phyloP scores from a whole-genome alignment of 176 grass and related monocot genomes.

The Triticum timopheevii region DNA sequence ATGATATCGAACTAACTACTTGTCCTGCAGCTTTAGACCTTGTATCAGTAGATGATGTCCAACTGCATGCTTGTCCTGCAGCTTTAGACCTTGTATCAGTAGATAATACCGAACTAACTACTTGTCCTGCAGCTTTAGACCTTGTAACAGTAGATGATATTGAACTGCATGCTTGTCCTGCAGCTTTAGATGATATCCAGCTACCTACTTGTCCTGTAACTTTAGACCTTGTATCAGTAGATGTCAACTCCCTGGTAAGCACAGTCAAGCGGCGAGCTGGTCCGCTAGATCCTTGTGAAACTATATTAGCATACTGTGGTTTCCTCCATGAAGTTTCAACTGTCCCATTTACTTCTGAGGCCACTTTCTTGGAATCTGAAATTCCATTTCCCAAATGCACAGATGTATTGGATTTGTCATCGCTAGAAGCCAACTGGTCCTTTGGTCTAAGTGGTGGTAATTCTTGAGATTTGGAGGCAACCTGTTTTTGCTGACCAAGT shows the following conservation, averaged over 20 bases:
- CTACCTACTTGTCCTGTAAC: constrained; percentile 23
- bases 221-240: constrained; percentile 38
- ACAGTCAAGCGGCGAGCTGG: constrained; percentile 43
- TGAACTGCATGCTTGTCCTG: neutral
- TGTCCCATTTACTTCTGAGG: constrained; percentile 30
- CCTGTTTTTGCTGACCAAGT: constrained; percentile 13
- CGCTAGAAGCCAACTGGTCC: constrained; percentile 14
- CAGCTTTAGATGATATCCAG: neutral
- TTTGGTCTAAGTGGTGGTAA: constrained; percentile 33
- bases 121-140: neutral
- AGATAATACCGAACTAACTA: neutral
- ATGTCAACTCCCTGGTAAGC: constrained; percentile 28
- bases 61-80: neutral
- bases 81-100: neutral
- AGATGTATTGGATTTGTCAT: constrained; percentile 33
- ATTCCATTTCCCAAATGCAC: constrained; percentile 18
- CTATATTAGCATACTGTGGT: constrained; percentile 40
- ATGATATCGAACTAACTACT: neutral
- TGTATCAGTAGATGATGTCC: neutral
- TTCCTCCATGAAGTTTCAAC: constrained; percentile 23
- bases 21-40: neutral
- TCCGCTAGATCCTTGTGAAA: constrained; percentile 40
- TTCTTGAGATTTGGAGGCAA: constrained; percentile 16
- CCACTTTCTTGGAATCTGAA: constrained; percentile 34
- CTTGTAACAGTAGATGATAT: neutral